These are phyloP conservation scores for Colletotrichum orbiculare DNA, from an alignment of 2,329 filamentous ascomycete species.

Conservation along the genomic window DNA sequence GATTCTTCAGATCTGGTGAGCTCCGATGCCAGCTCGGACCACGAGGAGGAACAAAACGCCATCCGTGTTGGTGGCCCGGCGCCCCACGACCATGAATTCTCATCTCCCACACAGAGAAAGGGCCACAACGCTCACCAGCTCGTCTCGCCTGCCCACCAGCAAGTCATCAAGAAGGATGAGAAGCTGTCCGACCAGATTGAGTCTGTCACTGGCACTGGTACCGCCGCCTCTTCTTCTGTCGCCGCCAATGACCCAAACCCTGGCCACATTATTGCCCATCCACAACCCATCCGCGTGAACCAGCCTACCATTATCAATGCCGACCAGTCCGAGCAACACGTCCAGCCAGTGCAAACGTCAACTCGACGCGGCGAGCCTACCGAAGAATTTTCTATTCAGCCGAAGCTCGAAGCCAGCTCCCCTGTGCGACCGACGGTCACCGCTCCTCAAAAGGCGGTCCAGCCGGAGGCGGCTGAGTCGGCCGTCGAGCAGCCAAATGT, in stretches of 20 bases:
- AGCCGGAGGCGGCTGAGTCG: conserved; percentile 31
- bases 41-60: conserved; percentile 29
- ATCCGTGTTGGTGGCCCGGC: conserved; percentile 3
- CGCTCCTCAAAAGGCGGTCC: conserved; percentile 16
- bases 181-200: background rate
- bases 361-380: background rate
- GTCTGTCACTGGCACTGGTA: background rate
- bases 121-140: conserved; percentile 1
- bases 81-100: conserved; percentile 17
- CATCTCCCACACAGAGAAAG: conserved; percentile 29
- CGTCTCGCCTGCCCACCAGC: conserved; percentile 3
- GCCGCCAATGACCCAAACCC: conserved; percentile 7
- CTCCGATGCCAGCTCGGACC: conserved; percentile 43
- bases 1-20: conserved; percentile 44
- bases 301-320: conserved; percentile 33
- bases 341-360: background rate
- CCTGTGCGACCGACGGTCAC: conserved; percentile 24
- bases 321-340: background rate
- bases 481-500: background rate
- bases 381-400: conserved; percentile 25
- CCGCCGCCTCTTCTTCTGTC: background rate
- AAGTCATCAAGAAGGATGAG: conserved; percentile 20
- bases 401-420: conserved; percentile 31
- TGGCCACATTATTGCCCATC: conserved; percentile 32
- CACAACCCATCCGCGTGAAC: conserved; percentile 35